Evolutionary conservation across 805 yeast genomes (phyloP), one percentile per base, ranked within the genome.

Genomic region (Nakazawaea pomicola): DNA sequence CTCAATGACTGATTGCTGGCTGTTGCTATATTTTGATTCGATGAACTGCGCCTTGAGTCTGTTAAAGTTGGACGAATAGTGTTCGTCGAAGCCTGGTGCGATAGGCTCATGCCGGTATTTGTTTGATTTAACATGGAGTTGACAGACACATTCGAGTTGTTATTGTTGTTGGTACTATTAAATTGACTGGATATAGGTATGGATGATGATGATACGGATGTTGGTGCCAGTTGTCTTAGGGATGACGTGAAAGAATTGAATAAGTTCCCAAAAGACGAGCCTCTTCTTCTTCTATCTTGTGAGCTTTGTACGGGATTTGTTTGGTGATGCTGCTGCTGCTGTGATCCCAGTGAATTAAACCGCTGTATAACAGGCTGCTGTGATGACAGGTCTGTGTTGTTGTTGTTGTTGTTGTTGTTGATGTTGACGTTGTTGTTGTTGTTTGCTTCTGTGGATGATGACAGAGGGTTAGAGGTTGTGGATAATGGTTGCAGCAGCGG

Each of bases 181-280:
- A 8, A n/a, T n/a, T n/a, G n/a, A n/a, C n/a, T n/a, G n/a, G 16
- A 12, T 6, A 7, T 11, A n/a, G 27, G 10, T 19, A 12, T 17
- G 7, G 27, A 6, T 28, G 33, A 28, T 27, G 12, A 18, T 27
- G n/a, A n/a, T n/a, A n/a, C n/a, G n/a, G n/a, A n/a, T n/a, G n/a
- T n/a, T n/a, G 27, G 25, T 19, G 21, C 29, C 25, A 29, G 40
- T 12, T 17, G 36, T 36, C 44, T 35, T 6, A 41, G 19, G 7
- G 44, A 35, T 6, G 44, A 29, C 4, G 40, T 19, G 11, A 41
- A 20, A 4, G 40, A 25, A 10, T 29, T 27, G 17, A 41, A 36
- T 20, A 41, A 36, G 14, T 36, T 41, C 6, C 44, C 44, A n/a
- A 36, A 41, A 4, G 44, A 41, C 9, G 44, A 41, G 15, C 44